Conservation (phyloP, 1,284 basidiomycete genomes). For the Cryptococcus sp. region DNA sequence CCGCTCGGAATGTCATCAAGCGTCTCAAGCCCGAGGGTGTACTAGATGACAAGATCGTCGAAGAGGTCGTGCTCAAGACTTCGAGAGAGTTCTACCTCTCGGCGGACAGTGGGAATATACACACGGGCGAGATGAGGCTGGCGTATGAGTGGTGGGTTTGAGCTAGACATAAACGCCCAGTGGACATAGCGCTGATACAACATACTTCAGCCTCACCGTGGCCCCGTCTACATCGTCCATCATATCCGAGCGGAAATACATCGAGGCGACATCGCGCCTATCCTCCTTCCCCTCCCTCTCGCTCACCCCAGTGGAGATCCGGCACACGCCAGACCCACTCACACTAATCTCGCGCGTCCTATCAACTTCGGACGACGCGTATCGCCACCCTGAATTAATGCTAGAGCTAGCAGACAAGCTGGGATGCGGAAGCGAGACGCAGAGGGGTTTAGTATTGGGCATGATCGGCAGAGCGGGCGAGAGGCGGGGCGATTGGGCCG, state of each 20-base stretch:
- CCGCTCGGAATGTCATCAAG: constrained; percentile 69
- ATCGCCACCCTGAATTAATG: constrained; percentile 84
- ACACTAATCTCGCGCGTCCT: constrained; percentile 75
- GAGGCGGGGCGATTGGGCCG: constrained; percentile 71
- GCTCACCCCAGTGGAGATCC: constrained; percentile 85
- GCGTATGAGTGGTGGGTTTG: constrained; percentile 83
- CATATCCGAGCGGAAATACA: constrained; percentile 77
- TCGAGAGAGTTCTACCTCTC: constrained; percentile 92
- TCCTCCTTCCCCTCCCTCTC: constrained; percentile 73
- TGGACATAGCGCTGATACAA: not conserved
- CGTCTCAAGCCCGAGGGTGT: constrained; percentile 60
- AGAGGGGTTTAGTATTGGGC: constrained; percentile 76
- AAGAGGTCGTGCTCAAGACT: constrained; percentile 74
- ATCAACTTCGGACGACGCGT: constrained; percentile 74
- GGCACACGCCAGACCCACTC: constrained; percentile 80
- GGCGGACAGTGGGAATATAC: constrained; percentile 84
- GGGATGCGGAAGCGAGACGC: constrained; percentile 72
- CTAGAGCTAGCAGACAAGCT: constrained; percentile 85
- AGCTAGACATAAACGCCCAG: not conserved
- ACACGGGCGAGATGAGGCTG: constrained; percentile 89
- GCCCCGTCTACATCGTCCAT: constrained; percentile 66
- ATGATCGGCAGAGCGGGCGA: constrained; percentile 86
- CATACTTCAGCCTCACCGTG: constrained; percentile 66
- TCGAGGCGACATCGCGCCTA: constrained; percentile 76
- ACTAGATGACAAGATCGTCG: constrained; percentile 62